Evolutionary conservation across 306 rosid species (phyloP).

Genomic region (Hylodesmum podocarpum): DNA sequence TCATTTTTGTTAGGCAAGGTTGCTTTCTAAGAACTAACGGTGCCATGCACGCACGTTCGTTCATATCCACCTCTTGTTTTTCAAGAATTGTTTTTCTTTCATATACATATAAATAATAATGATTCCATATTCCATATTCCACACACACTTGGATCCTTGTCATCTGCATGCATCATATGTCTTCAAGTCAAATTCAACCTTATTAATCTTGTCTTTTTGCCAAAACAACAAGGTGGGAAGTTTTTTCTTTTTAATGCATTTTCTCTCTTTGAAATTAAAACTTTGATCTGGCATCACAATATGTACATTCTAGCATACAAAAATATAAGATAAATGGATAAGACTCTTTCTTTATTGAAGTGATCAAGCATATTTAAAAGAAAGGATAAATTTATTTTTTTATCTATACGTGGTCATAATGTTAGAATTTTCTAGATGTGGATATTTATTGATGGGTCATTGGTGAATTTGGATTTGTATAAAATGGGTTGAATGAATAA

Average conservation of each 20-base stretch:
- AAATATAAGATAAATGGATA: background rate
- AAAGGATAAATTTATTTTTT: background rate
- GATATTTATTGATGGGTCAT: too few relatives aligned
- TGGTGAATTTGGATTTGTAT: too few relatives aligned
- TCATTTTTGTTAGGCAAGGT: background rate
- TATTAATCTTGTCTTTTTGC: constrained; percentile 7
- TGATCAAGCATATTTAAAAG: background rate
- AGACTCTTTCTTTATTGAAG: background rate
- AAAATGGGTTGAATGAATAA: background rate
- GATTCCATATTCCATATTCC: background rate
- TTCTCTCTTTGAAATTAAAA: background rate
- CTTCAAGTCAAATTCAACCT: background rate
- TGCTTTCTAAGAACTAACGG: background rate
- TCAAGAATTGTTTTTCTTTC: background rate
- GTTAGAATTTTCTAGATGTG: too few relatives aligned
- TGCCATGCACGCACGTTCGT: constrained; percentile 23
- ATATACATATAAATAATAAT: background rate
- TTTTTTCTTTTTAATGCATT: background rate
- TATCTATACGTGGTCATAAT: too few relatives aligned
- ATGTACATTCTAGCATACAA: background rate
- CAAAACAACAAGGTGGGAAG: background rate
- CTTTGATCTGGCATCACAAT: background rate
- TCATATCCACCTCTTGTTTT: constrained; percentile 25
- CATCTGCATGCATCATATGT: background rate
- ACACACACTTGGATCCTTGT: constrained; percentile 29